Percentiles rank a stretch among this genome's conserved stretches.
Evolutionary conservation across 495 filamentous ascomycete genomes (phyloP).

Genomic region (Amphirosellinia nigrospora): DNA sequence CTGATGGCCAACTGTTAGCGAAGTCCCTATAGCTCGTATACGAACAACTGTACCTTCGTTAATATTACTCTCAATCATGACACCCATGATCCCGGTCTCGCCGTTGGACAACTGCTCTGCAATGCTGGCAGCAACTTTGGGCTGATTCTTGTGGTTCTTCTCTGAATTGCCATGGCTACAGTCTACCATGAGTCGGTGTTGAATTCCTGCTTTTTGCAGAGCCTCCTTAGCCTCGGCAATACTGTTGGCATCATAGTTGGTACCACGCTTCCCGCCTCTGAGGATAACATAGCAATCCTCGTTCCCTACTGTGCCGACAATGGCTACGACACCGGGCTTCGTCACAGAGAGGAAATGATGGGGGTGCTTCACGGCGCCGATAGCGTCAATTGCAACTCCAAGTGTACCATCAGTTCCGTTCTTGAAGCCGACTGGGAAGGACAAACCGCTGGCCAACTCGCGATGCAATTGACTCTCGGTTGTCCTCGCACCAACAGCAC

Average conservation of each 20-base stretch:
- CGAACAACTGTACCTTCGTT: constrained; percentile 71
- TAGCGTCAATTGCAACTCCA: constrained; percentile 92
- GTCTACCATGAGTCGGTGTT: constrained; percentile 90
- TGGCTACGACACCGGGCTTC: constrained; percentile 95
- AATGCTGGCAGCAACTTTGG: constrained; percentile 84
- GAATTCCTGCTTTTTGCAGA: constrained; percentile 68
- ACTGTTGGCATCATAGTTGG: constrained; percentile 89
- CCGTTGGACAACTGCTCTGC: constrained; percentile 85
- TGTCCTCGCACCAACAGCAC: constrained; percentile 92
- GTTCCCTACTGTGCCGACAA: constrained; percentile 94
- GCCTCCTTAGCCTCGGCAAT: constrained; percentile 77
- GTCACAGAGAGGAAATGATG: constrained; percentile 99
- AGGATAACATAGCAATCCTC: constrained; percentile 99
- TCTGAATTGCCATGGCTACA: constrained; percentile 96
- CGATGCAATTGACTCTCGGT: constrained; percentile 96
- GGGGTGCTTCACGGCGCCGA: constrained; percentile 88
- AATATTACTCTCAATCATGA: constrained; percentile 99
- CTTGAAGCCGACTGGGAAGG: constrained; percentile 99
- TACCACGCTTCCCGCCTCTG: constrained; percentile 88
- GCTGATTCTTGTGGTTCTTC: constrained; percentile 97
- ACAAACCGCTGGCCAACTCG: constrained; percentile 90
- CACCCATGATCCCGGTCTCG: constrained; percentile 90
- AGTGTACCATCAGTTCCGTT: constrained; percentile 96
- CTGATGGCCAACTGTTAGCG: constrained; percentile 47
- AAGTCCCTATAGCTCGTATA: neutral